A percentile compares a stretch with the other conserved stretches of the same genome.
Evolutionary conservation across 306 rosid genomes (phyloP).

Genomic region (Trifolium dubium): DNA sequence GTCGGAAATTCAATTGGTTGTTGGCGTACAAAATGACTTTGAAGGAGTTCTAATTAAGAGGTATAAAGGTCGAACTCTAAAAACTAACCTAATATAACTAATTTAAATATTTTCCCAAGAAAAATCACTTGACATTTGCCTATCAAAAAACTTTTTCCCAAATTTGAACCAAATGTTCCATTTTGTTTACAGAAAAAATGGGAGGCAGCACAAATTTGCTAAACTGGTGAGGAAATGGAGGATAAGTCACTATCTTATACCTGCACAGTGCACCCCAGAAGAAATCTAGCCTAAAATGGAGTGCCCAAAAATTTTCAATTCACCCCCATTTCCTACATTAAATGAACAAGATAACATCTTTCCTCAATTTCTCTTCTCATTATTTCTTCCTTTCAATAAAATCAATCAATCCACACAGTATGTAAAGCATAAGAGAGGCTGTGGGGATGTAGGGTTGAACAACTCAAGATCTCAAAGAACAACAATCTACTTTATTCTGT

Average conservation of each 20-base stretch:
- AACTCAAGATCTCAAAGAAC: not conserved
- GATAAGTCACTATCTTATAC: not conserved
- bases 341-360: not conserved
- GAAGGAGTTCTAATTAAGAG: too few relatives aligned
- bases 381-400: not conserved
- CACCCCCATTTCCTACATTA: not conserved
- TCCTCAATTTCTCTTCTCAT: not conserved
- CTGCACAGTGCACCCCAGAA: not conserved
- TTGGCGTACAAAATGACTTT: too few relatives aligned
- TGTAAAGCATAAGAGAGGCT: not conserved
- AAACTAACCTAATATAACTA: too few relatives aligned
- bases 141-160: too few relatives aligned
- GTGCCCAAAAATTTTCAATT: not conserved
- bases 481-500: constrained; percentile 10
- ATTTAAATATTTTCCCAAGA: too few relatives aligned
- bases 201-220: not conserved
- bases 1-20: too few relatives aligned
- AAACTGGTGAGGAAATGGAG: not conserved
- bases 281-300: not conserved
- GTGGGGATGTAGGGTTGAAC: not conserved
- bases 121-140: too few relatives aligned
- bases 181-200: too few relatives aligned
- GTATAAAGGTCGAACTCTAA: too few relatives aligned
- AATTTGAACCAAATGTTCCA: too few relatives aligned
- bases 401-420: constrained; percentile 4